Percentiles rank a stretch among this genome's conserved stretches.
Evolutionary conservation across 2,329 filamentous ascomycete genomes (phyloP).

Genomic region (Biscogniauxia marginata): DNA sequence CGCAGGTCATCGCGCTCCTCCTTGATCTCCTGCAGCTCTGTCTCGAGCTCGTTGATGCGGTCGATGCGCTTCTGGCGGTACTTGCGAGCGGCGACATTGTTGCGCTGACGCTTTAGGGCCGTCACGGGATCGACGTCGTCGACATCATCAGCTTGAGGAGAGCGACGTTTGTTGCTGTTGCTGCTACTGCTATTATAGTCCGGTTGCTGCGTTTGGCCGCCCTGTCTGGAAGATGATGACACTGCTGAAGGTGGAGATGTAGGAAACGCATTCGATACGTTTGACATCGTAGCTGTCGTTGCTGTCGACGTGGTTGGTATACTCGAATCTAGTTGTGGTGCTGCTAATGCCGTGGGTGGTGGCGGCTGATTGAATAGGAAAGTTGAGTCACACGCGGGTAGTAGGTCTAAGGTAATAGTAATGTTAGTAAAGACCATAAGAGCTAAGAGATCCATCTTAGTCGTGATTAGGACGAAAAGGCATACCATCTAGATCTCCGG

Average conservation of each 20-base stretch:
- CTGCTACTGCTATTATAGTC: not conserved
- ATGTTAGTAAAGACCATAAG: too few relatives aligned
- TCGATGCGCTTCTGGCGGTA: conserved; percentile 71
- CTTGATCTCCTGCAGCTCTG: conserved; percentile 56
- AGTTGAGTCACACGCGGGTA: conserved; percentile 22
- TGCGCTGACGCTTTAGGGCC: conserved; percentile 60
- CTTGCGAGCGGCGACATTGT: conserved; percentile 69
- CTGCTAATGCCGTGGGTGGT: conserved; percentile 11
- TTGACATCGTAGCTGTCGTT: not conserved
- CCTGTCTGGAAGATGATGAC: conserved; percentile 13
- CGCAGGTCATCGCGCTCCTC: conserved; percentile 63
- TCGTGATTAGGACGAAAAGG: conserved; percentile 2
- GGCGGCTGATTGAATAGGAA: conserved; percentile 23
- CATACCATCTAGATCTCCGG: conserved; percentile 27
- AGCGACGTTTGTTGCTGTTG: conserved; percentile 19
- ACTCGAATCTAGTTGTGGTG: conserved; percentile 13
- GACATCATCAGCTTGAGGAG: conserved; percentile 25
- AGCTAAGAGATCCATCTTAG: not conserved
- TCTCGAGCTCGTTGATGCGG: conserved; percentile 61
- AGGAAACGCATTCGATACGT: not conserved
- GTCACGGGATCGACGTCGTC: conserved; percentile 31
- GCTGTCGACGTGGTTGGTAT: conserved; percentile 11
- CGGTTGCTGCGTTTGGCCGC: not conserved
- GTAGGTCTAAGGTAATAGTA: conserved; percentile 17
- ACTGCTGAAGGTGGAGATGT: conserved; percentile 8